phyloP scores from a whole-genome alignment of 1,139 yeast genomes.

The Nakaseomyces sp. region DNA sequence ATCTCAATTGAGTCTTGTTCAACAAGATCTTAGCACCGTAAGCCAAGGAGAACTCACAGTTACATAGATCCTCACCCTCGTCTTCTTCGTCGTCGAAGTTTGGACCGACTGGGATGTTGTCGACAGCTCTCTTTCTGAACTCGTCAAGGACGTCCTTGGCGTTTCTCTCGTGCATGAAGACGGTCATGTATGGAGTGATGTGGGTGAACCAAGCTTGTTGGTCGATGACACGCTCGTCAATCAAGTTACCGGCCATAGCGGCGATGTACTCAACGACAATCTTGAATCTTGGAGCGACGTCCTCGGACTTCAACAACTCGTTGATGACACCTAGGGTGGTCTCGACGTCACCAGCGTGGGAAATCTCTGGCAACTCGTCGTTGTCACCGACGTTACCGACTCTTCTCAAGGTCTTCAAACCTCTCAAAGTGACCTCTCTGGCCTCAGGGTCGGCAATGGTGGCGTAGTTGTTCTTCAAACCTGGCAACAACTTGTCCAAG shows the following conservation, averaged over 20 bases:
- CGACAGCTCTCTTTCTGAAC: conserved; percentile 92
- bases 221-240: conserved; percentile 94
- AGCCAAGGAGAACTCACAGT: conserved; percentile 99
- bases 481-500: conserved; percentile 90
- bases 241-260: conserved; percentile 96
- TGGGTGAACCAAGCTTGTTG: conserved; percentile 85
- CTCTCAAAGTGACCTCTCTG: conserved; percentile 96
- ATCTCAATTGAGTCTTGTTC: conserved; percentile 98
- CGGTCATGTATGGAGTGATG: conserved; percentile 88
- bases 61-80: conserved; percentile 99
- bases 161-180: conserved; percentile 88
- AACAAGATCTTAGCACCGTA: conserved; percentile 99
- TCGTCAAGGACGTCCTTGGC: conserved; percentile 87
- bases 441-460: conserved; percentile 99
- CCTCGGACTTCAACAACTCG: conserved; percentile 53
- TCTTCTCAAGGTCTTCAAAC: conserved; percentile 93
- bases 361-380: conserved; percentile 88
- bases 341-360: conserved; percentile 92
- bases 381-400: conserved; percentile 93
- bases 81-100: conserved; percentile 97
- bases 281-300: conserved; percentile 71
- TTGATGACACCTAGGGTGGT: conserved; percentile 81
- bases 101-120: conserved; percentile 96
- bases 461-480: conserved; percentile 85
- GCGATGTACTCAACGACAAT: conserved; percentile 76